A percentile compares a stretch with the other conserved stretches of the same genome.
phyloP scores from a whole-genome alignment of 2,329 filamentous ascomycete genomes.

The Ceratocystis smalleyi region DNA sequence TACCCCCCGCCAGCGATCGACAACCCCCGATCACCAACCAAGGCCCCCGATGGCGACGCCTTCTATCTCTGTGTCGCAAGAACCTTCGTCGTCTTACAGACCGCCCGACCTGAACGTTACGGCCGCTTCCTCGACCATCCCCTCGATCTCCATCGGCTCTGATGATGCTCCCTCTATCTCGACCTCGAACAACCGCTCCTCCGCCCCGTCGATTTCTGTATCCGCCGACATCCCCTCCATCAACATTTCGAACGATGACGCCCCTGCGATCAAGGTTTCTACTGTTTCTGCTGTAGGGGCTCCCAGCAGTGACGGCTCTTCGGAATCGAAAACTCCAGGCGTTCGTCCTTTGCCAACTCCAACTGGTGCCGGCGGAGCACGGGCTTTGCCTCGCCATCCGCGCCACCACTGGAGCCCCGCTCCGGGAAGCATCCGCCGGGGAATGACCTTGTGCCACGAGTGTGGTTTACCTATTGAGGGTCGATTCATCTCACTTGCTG shows the following conservation, averaged over 20 bases:
- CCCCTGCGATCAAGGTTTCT: conserved; percentile 23
- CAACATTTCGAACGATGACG: conserved; percentile 24
- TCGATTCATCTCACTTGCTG: conserved; percentile 71
- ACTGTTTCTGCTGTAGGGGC: conserved; percentile 27
- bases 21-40: background rate
- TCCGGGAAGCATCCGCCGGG: conserved; percentile 31
- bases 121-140: conserved; percentile 4
- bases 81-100: conserved; percentile 24
- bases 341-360: conserved; percentile 35
- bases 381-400: conserved; percentile 28
- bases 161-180: background rate
- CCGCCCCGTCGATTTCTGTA: conserved; percentile 32
- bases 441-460: conserved; percentile 61
- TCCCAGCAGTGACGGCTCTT: conserved; percentile 27
- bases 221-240: conserved; percentile 28
- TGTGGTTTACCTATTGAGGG: conserved; percentile 77
- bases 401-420: conserved; percentile 46
- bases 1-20: background rate
- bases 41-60: conserved; percentile 27
- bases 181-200: conserved; percentile 12
- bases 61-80: conserved; percentile 40
- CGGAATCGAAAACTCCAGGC: conserved; percentile 21
- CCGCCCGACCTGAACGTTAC: conserved; percentile 8
- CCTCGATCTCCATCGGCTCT: conserved; percentile 10
- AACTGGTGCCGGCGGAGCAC: conserved; percentile 18